These are phyloP conservation scores for Helicostylum pulchrum DNA, from an alignment of 192 early-diverging fungal species.

Conservation along the genomic window DNA sequence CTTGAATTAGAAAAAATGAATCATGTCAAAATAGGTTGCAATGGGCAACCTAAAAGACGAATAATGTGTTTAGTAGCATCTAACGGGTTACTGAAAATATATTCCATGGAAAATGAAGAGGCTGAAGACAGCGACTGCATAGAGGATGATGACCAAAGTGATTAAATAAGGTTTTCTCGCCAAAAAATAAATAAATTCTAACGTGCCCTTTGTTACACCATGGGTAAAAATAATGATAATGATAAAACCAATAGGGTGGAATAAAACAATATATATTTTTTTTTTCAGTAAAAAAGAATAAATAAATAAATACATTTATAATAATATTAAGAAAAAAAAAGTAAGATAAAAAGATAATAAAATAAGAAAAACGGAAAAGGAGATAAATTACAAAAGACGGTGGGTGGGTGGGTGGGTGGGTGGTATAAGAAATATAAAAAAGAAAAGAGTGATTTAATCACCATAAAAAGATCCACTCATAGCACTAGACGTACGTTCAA, in stretches of 20 bases:
- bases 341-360: background rate
- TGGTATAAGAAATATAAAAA: background rate
- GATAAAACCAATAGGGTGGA: too few species aligned
- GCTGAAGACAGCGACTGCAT: background rate
- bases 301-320: background rate
- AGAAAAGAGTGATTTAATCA: slow-evolving; percentile 2
- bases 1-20: background rate
- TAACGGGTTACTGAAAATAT: background rate
- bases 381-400: slow-evolving; percentile 3
- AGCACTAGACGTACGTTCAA: slow-evolving; percentile 23
- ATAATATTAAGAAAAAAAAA: background rate
- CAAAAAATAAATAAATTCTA: too few species aligned
- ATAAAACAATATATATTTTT: background rate
- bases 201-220: too few species aligned
- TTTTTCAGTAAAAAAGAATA: background rate
- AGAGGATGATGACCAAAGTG: background rate
- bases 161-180: background rate
- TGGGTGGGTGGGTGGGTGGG: too few species aligned
- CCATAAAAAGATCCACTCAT: slow-evolving; percentile 18
- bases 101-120: slow-evolving; percentile 10
- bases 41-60: slow-evolving; percentile 8
- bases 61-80: slow-evolving; percentile 1
- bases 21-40: slow-evolving; percentile 9
- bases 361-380: slow-evolving; percentile 4
- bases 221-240: too few species aligned